Evolutionary conservation across 306 rosid species (phyloP).

Genomic region (Ceratonia siliqua): DNA sequence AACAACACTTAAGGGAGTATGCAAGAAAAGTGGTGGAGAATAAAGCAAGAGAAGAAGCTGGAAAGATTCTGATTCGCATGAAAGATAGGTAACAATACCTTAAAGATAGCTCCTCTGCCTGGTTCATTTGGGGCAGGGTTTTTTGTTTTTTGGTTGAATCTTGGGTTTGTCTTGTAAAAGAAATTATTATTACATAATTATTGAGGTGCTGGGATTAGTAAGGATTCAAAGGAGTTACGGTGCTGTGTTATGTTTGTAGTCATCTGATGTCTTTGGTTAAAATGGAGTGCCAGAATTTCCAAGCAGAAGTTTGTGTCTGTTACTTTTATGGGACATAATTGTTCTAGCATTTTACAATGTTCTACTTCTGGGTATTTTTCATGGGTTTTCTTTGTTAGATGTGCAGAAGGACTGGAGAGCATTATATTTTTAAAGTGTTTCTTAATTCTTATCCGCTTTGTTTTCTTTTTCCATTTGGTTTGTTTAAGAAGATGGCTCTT

Average conservation of each 20-base stretch:
- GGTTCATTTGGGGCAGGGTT: background rate
- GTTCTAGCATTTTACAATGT: slow-evolving; percentile 12
- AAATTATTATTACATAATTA: background rate
- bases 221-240: slow-evolving; percentile 1
- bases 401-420: background rate
- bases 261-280: slow-evolving; percentile 7
- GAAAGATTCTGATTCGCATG: slow-evolving; percentile 75
- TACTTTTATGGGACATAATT: background rate
- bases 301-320: slow-evolving; percentile 17
- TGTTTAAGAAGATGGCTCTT: slow-evolving; percentile 12
- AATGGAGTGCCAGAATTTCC: slow-evolving; percentile 10
- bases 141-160: background rate
- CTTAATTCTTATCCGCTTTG: background rate
- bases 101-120: background rate
- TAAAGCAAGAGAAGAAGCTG: slow-evolving; percentile 85
- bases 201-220: background rate
- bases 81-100: slow-evolving; percentile 71
- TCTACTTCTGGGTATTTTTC: background rate
- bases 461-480: slow-evolving; percentile 12
- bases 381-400: background rate
- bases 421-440: background rate
- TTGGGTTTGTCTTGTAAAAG: slow-evolving; percentile 5
- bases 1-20: slow-evolving; percentile 52
- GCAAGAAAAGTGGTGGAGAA: slow-evolving; percentile 75
- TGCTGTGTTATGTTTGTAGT: slow-evolving; percentile 2